These are phyloP conservation scores for Fraxinus platypoda DNA, from an alignment of 305 asterid genomes.

Conservation along the genomic window DNA sequence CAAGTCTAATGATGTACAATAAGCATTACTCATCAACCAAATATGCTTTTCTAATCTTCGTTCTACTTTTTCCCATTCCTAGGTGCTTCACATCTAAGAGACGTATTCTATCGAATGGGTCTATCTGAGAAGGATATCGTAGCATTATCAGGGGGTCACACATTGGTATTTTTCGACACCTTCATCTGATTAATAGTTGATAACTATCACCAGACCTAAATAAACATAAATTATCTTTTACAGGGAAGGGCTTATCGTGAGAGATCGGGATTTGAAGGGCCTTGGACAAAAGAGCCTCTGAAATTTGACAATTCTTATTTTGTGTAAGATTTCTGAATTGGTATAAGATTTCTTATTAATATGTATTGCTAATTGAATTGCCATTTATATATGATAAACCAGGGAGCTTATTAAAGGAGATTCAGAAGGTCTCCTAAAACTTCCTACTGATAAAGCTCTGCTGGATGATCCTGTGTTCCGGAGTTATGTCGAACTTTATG, in stretches of 20 bases:
- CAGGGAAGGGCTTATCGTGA: slow-evolving; percentile 90
- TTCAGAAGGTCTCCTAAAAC: slow-evolving; percentile 63
- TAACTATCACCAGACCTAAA: background rate
- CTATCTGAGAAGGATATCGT: slow-evolving; percentile 76
- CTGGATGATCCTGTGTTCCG: slow-evolving; percentile 66
- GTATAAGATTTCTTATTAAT: background rate
- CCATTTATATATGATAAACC: slow-evolving; percentile 22
- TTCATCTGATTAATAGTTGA: background rate
- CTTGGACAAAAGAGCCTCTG: slow-evolving; percentile 81
- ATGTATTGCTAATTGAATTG: background rate
- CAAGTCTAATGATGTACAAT: background rate
- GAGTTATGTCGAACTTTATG: slow-evolving; percentile 56
- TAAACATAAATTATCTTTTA: background rate
- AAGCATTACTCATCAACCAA: background rate
- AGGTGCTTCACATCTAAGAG: slow-evolving; percentile 73
- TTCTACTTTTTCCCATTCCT: background rate
- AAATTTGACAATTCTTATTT: slow-evolving; percentile 87
- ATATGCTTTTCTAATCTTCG: background rate
- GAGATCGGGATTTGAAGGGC: slow-evolving; percentile 88
- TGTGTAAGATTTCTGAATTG: slow-evolving; percentile 42
- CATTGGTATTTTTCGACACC: slow-evolving; percentile 52
- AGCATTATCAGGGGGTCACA: slow-evolving; percentile 90
- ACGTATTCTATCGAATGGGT: slow-evolving; percentile 83
- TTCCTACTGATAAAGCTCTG: slow-evolving; percentile 73
- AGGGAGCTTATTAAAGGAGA: slow-evolving; percentile 80